Evolutionary conservation across 2,329 filamentous ascomycete genomes (phyloP).

Genomic region (Tolypocladium paradoxum): DNA sequence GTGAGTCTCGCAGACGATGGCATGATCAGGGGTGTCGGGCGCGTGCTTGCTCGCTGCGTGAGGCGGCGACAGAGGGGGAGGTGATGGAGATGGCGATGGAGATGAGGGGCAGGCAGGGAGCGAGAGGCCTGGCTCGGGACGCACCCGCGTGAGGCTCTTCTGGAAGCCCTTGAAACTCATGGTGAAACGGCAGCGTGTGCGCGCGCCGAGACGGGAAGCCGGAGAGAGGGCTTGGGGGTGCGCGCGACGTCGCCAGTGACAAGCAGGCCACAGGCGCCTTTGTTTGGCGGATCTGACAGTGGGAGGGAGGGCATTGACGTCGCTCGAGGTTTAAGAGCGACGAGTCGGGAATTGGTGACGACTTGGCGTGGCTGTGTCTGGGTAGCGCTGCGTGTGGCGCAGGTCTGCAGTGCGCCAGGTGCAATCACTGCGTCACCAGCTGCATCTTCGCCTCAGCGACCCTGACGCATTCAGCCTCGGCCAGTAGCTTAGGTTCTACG

Average conservation of each 20-base stretch:
- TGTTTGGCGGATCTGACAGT: neutral
- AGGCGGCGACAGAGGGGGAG: neutral
- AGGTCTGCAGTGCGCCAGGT: neutral
- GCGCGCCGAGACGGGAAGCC: neutral
- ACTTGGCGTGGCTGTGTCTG: slow-evolving; percentile 8
- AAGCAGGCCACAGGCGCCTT: neutral
- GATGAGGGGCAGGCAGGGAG: slow-evolving; percentile 18
- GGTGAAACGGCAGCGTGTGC: slow-evolving; percentile 9
- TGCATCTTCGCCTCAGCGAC: neutral
- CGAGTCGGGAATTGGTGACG: neutral
- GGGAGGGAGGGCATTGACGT: neutral
- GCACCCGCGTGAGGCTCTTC: slow-evolving; percentile 77
- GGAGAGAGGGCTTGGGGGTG: neutral
- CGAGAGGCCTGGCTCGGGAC: slow-evolving; percentile 2
- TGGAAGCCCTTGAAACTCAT: slow-evolving; percentile 98
- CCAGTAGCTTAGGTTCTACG: no score
- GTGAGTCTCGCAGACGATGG: neutral
- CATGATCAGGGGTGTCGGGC: no score
- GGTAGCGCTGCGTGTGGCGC: neutral
- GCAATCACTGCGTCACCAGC: neutral
- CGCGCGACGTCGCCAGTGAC: neutral
- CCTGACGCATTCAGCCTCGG: neutral
- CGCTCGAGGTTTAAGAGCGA: neutral
- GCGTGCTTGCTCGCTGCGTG: neutral
- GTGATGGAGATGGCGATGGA: slow-evolving; percentile 1